Evolutionary conservation across 768 basidiomycete genomes (phyloP).

Genomic region (Psilocybe azurescens): DNA sequence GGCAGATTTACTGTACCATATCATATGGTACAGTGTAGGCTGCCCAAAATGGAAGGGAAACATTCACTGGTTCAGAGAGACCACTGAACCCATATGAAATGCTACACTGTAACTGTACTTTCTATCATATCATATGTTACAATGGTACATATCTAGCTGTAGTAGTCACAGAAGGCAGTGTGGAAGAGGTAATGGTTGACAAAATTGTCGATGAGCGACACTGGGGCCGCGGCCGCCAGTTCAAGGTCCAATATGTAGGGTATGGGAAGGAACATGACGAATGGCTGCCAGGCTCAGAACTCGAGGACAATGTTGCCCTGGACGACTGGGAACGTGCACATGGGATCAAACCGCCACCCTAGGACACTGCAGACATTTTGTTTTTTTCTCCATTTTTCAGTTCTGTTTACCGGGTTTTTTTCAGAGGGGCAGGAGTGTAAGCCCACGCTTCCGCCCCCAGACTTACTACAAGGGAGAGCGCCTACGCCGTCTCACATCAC

Average conservation of each 20-base stretch:
- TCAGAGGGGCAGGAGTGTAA: conserved; percentile 2
- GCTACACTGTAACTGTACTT: too few relatives aligned
- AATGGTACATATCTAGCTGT: too few relatives aligned
- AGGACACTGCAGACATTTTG: too few relatives aligned
- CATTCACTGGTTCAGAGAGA: too few relatives aligned
- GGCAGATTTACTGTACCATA: too few relatives aligned
- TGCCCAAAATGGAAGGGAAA: too few relatives aligned
- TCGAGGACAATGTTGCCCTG: conserved; percentile 28
- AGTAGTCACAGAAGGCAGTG: conserved; percentile 1
- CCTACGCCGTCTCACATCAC: too few relatives aligned
- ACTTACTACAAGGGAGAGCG: background rate
- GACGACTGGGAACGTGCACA: conserved; percentile 19
- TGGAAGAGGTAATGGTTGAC: conserved; percentile 29
- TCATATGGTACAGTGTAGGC: too few relatives aligned
- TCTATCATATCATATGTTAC: too few relatives aligned
- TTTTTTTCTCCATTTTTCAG: background rate
- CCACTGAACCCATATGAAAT: too few relatives aligned
- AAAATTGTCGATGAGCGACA: conserved; percentile 31
- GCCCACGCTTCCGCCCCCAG: background rate
- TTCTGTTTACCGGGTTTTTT: background rate
- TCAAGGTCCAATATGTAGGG: conserved; percentile 36
- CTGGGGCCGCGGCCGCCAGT: conserved; percentile 32
- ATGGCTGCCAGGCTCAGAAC: conserved; percentile 29
- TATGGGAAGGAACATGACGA: conserved; percentile 31
- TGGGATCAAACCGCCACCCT: background rate